Evolutionary conservation across 2,329 filamentous ascomycete genomes (phyloP).

Genomic region (Beauveria brongniartii): DNA sequence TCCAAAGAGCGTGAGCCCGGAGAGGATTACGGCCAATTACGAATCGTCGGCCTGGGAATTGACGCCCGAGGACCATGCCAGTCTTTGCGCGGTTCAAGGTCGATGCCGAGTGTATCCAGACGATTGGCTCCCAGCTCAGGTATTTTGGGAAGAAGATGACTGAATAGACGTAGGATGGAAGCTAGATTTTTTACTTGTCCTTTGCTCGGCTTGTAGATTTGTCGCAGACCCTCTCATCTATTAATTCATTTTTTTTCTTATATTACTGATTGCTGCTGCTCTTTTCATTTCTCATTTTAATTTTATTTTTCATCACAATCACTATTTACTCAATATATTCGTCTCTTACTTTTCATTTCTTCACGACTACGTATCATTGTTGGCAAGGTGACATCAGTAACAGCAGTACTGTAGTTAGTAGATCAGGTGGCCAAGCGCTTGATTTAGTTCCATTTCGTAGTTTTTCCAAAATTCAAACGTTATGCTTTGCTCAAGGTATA

Average conservation of each 20-base stretch:
- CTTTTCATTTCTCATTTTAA: background rate
- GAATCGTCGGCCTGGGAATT: background rate
- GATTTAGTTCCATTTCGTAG: too few species aligned
- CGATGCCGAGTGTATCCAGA: slow-evolving; percentile 1
- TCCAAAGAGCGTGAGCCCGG: background rate
- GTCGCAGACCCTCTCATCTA: too few species aligned
- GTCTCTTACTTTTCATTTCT: too few species aligned
- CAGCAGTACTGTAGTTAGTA: too few species aligned
- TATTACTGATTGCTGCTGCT: background rate
- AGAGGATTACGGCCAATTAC: slow-evolving; percentile 1
- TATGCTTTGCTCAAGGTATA: too few species aligned
- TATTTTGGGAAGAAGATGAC: slow-evolving; percentile 7
- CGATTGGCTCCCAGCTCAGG: background rate
- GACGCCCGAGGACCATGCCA: background rate
- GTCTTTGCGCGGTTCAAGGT: background rate
- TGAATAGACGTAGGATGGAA: background rate
- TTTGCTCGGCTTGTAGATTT: too few species aligned
- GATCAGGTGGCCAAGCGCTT: too few species aligned
- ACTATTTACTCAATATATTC: too few species aligned
- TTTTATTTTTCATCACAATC: background rate
- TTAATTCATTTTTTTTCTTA: too few species aligned
- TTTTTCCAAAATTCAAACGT: too few species aligned
- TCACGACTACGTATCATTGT: too few species aligned
- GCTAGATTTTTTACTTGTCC: background rate
- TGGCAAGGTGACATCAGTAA: too few species aligned